A percentile compares a stretch with the other conserved stretches of the same genome.
Conservation (phyloP, 2,329 filamentous ascomycete species). For the Diaporthe ampelina region DNA sequence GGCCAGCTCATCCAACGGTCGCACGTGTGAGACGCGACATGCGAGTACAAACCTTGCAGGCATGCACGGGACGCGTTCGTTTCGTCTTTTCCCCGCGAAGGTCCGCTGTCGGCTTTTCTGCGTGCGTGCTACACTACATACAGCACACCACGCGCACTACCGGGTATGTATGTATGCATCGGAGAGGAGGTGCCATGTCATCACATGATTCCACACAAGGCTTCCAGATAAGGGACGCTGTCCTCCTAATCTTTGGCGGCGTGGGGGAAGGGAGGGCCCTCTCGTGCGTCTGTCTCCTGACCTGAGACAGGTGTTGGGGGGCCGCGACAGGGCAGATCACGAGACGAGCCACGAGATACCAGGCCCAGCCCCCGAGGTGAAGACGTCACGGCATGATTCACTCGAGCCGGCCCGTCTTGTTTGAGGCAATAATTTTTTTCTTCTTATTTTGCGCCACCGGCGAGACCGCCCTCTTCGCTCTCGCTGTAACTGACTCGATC, state of each 20-base stretch:
- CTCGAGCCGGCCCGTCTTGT: not conserved
- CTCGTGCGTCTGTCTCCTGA: not conserved
- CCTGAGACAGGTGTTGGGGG: not conserved
- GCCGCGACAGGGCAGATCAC: not conserved
- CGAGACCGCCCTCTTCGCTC: not conserved
- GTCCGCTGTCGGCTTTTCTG: not conserved
- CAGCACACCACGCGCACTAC: not conserved
- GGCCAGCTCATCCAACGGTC: not conserved
- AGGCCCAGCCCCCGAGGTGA: not conserved
- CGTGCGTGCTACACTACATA: not conserved
- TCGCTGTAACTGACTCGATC: constrained; percentile 19
- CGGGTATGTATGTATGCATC: not conserved
- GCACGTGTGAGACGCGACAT: constrained; percentile 9
- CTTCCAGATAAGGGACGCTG: not conserved
- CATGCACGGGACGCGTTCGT: not conserved
- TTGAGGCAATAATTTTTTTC: not conserved
- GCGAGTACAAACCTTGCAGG: not conserved
- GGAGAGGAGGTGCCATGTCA: not conserved
- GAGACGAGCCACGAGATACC: not conserved
- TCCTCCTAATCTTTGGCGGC: not conserved
- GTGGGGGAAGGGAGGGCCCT: not conserved
- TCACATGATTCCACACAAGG: not conserved
- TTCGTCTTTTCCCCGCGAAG: not conserved
- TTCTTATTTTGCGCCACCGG: not conserved
- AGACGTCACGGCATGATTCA: constrained; percentile 15